Evolutionary conservation across 2,329 filamentous ascomycete genomes (phyloP).

Genomic region (Mollisia scopiformis): DNA sequence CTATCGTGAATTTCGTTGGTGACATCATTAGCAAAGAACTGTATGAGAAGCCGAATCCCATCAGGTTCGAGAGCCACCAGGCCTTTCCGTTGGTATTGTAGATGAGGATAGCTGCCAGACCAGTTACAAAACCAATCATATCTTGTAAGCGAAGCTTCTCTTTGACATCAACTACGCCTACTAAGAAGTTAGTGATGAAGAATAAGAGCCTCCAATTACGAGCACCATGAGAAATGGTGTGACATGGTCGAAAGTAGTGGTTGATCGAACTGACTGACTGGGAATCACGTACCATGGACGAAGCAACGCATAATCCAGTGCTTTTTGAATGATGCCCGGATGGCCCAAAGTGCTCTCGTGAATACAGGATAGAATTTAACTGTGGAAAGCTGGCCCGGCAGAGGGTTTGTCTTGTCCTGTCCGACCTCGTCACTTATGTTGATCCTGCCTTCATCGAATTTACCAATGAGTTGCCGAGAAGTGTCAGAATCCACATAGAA

Average conservation of each 20-base stretch:
- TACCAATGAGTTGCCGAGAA: conserved; percentile 31
- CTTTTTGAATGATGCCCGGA: conserved; percentile 52
- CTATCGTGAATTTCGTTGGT: conserved; percentile 84
- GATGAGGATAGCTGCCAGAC: conserved; percentile 27
- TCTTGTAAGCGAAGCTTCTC: conserved; percentile 30
- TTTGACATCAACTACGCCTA: conserved; percentile 18
- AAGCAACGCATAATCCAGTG: conserved; percentile 49
- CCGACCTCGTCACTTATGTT: conserved; percentile 20
- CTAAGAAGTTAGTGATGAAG: background rate
- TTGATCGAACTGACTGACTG: background rate
- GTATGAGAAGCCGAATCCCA: conserved; percentile 89
- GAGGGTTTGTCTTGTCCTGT: conserved; percentile 40
- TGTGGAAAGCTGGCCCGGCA: conserved; percentile 43
- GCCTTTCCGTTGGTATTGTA: conserved; percentile 34
- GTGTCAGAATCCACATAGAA: conserved; percentile 48
- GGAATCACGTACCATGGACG: conserved; percentile 23
- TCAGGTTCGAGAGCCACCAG: conserved; percentile 72
- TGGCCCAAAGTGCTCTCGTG: conserved; percentile 48
- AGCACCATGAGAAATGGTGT: too few relatives aligned
- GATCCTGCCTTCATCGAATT: conserved; percentile 13
- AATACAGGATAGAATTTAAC: conserved; percentile 32
- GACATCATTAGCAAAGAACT: conserved; percentile 81
- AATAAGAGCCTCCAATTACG: too few relatives aligned
- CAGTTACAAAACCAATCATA: conserved; percentile 32
- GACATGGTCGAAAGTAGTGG: too few relatives aligned